Percentiles rank a stretch among this genome's conserved stretches.
Conservation (phyloP, 345 rosid species). For the Cardiospermum halicacabum region DNA sequence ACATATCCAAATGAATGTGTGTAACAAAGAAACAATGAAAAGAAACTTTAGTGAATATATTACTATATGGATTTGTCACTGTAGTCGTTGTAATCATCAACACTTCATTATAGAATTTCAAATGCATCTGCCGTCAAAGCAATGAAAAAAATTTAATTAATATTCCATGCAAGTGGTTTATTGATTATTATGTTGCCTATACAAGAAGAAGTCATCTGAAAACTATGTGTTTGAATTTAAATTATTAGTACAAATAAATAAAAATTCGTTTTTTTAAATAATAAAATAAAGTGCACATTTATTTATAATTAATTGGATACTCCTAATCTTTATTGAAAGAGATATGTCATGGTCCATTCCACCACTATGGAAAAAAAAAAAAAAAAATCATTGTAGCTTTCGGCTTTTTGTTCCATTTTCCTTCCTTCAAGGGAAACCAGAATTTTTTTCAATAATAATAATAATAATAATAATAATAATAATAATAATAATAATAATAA, state of each 20-base stretch:
- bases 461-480: too few species aligned
- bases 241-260: too few species aligned
- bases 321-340: constrained; percentile 1
- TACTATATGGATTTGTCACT: not conserved
- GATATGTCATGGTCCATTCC: not conserved
- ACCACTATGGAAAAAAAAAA: too few species aligned
- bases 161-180: not conserved
- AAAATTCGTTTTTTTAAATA: too few species aligned
- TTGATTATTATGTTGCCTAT: not conserved
- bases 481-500: too few species aligned
- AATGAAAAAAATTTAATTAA: not conserved
- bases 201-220: not conserved
- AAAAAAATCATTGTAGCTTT: not conserved
- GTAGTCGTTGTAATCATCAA: not conserved
- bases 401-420: too few species aligned
- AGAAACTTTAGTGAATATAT: not conserved
- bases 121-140: constrained; percentile 5
- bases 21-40: not conserved
- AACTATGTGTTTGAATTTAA: too few species aligned
- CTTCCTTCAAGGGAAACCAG: too few species aligned
- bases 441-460: too few species aligned
- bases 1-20: not conserved
- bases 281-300: constrained; percentile 11
- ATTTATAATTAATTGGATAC: constrained; percentile 1
- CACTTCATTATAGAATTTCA: not conserved